phyloP scores from a whole-genome alignment of 2,329 filamentous ascomycete species.

The Dactylonectria estremocensis region DNA sequence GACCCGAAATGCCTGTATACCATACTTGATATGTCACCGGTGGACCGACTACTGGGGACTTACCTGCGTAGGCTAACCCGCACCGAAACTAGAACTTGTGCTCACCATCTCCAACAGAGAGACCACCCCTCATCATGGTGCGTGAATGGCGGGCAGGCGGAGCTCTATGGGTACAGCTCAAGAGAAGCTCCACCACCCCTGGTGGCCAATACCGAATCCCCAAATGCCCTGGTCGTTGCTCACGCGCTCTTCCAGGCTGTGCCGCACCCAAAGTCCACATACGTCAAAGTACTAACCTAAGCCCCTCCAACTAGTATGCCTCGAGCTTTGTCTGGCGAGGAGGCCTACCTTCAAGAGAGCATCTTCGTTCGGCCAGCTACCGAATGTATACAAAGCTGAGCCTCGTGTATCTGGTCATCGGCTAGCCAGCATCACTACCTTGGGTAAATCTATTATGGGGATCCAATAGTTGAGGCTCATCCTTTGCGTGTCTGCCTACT shows the following conservation, averaged over 20 bases:
- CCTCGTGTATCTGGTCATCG: not conserved
- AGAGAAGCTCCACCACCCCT: conserved; percentile 22
- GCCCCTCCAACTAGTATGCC: conserved; percentile 15
- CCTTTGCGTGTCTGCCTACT: not conserved
- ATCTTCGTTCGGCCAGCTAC: conserved; percentile 4
- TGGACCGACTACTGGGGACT: not conserved
- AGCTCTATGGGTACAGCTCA: conserved; percentile 17
- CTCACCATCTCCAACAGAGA: not conserved
- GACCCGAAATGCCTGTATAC: not conserved
- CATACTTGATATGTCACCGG: not conserved
- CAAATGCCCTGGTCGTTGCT: conserved; percentile 27
- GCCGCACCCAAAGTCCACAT: conserved; percentile 14
- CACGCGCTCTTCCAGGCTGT: conserved; percentile 34
- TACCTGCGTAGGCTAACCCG: not conserved
- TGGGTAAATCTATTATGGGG: not conserved
- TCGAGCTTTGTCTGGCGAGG: conserved; percentile 9
- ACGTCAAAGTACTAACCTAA: conserved; percentile 8
- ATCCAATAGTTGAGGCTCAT: not conserved
- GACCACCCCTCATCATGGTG: not conserved
- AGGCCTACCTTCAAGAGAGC: conserved; percentile 1
- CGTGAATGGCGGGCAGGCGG: conserved; percentile 4
- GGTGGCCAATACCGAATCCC: conserved; percentile 34
- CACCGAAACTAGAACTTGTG: not conserved
- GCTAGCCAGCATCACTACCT: not conserved
- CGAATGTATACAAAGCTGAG: not conserved